Percentiles rank a stretch among this genome's conserved stretches.
These are phyloP conservation scores for Leishmania tarentolae DNA, from an alignment of 208 protist genomes.

Conservation along the genomic window DNA sequence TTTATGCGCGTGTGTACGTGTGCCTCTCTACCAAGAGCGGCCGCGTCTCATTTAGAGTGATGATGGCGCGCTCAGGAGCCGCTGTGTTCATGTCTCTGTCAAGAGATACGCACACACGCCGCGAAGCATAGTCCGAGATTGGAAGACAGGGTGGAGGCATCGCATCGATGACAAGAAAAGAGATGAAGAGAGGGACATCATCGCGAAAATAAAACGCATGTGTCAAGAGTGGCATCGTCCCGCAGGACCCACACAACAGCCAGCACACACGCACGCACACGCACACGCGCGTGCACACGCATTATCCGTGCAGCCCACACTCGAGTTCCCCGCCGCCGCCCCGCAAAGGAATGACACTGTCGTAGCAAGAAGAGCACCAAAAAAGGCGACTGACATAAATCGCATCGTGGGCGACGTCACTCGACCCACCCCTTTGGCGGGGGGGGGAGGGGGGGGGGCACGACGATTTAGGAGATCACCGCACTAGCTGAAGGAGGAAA, in stretches of 20 bases:
- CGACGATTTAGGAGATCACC: too few relatives aligned
- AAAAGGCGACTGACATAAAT: neutral
- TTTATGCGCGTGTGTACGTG: neutral
- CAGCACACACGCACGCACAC: neutral
- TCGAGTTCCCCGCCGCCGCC: too few relatives aligned
- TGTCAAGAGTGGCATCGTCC: neutral
- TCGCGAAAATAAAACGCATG: neutral
- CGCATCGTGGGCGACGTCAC: neutral
- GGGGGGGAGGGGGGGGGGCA: too few relatives aligned
- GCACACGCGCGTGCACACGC: neutral
- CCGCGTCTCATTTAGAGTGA: neutral
- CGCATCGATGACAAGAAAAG: neutral
- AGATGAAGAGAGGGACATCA: neutral
- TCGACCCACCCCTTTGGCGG: neutral
- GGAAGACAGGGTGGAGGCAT: neutral
- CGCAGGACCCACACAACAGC: neutral
- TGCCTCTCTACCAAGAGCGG: neutral
- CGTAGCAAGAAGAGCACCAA: neutral
- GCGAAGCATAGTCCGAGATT: neutral
- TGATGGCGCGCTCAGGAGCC: neutral
- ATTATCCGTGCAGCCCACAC: neutral
- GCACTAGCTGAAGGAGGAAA: neutral
- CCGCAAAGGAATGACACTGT: neutral
- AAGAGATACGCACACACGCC: neutral
- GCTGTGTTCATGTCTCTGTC: neutral